These are phyloP conservation scores for Phylloporus sp. DNA, from an alignment of 768 basidiomycete species.

Conservation along the genomic window DNA sequence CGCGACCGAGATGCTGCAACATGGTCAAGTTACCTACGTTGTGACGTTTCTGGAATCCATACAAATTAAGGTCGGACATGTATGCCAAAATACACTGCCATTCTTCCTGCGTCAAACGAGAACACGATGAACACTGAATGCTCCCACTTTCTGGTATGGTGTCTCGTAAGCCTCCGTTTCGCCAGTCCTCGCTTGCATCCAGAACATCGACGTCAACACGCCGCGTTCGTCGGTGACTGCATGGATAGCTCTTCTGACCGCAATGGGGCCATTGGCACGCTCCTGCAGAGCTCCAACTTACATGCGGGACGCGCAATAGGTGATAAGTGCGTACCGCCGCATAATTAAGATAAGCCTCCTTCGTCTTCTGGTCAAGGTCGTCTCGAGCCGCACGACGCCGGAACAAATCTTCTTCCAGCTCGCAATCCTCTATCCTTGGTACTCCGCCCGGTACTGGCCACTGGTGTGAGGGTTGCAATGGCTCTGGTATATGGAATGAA, in stretches of 20 bases:
- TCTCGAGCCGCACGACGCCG: conserved; percentile 25
- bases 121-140: neutral
- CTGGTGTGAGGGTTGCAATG: conserved; percentile 65
- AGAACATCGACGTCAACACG: conserved; percentile 55
- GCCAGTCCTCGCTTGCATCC: conserved; percentile 69
- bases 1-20: conserved; percentile 51
- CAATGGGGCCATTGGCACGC: conserved; percentile 62
- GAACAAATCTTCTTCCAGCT: conserved; percentile 47
- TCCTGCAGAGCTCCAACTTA: conserved; percentile 45
- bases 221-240: conserved; percentile 43
- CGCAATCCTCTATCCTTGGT: conserved; percentile 56
- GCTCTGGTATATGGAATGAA: conserved; percentile 79
- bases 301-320: conserved; percentile 17
- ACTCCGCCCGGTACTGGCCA: conserved; percentile 61
- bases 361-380: conserved; percentile 30
- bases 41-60: conserved; percentile 24
- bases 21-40: conserved; percentile 6
- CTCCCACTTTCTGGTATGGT: conserved; percentile 68
- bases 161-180: conserved; percentile 56
- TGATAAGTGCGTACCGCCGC: conserved; percentile 19
- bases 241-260: conserved; percentile 50
- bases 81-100: conserved; percentile 72
- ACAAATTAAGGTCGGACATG: conserved; percentile 78
- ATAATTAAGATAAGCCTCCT: conserved; percentile 29
- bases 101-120: conserved; percentile 3